phyloP scores from a whole-genome alignment of 2,329 filamentous ascomycete genomes.

The Colletotrichum godetiae region DNA sequence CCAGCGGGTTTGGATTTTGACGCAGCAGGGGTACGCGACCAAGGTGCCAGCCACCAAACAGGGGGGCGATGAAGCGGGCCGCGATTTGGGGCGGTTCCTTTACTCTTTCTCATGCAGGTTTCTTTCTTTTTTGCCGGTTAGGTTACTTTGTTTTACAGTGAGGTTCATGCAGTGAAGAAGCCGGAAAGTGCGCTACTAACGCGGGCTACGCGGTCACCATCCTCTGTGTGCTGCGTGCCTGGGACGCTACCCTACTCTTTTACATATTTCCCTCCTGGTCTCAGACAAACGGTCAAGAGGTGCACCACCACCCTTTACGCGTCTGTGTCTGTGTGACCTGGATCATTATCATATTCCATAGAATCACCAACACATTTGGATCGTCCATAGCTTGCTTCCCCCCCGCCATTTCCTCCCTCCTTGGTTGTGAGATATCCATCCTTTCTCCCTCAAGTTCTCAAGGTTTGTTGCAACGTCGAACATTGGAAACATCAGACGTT shows the following conservation, averaged over 20 bases:
- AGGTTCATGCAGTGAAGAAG: neutral
- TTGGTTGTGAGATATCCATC: neutral
- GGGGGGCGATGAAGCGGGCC: neutral
- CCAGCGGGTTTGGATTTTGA: neutral
- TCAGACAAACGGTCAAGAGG: neutral
- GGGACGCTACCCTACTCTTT: neutral
- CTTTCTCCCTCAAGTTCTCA: neutral
- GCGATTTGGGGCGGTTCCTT: slow-evolving; percentile 9
- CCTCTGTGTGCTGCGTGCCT: neutral
- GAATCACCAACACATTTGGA: neutral
- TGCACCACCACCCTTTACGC: neutral
- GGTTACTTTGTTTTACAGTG: neutral
- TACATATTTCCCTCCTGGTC: neutral
- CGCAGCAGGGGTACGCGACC: slow-evolving; percentile 32
- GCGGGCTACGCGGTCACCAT: neutral
- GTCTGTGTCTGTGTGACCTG: neutral
- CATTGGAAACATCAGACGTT: neutral
- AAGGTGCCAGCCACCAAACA: slow-evolving; percentile 26
- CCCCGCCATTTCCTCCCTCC: neutral
- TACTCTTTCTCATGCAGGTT: neutral
- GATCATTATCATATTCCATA: neutral
- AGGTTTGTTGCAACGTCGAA: neutral
- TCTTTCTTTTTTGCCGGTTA: neutral
- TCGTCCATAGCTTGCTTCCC: neutral
- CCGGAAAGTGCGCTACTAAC: neutral